phyloP scores from a whole-genome alignment of 2,329 filamentous ascomycete genomes.

The Hymenoscyphus linearis region DNA sequence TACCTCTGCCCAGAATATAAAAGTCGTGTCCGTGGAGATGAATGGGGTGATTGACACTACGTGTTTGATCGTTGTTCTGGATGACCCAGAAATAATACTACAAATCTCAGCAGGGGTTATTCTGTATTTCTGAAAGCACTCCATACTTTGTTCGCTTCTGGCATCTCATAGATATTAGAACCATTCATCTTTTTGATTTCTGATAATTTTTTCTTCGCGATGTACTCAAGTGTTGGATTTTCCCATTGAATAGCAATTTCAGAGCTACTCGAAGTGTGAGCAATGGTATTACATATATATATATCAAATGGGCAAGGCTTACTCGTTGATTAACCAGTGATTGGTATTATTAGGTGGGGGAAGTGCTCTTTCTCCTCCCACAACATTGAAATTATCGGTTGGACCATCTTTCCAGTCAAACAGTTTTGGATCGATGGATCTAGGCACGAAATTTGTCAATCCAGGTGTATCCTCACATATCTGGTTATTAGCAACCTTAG shows the following conservation, averaged over 20 bases:
- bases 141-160: conserved; percentile 2
- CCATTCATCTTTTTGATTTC: neutral
- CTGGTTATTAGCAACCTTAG: conserved; percentile 7
- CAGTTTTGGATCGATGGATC: neutral
- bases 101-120: too few species aligned
- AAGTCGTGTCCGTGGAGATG: conserved; percentile 10
- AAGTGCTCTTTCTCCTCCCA: too few species aligned
- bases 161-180: conserved; percentile 1
- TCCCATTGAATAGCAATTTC: conserved; percentile 18
- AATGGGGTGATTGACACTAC: conserved; percentile 2
- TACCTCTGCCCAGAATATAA: conserved; percentile 4
- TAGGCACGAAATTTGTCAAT: neutral
- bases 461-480: conserved; percentile 12
- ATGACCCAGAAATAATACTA: conserved; percentile 10
- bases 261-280: neutral
- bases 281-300: neutral
- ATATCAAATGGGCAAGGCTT: neutral
- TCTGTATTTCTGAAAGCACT: too few species aligned
- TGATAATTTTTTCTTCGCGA: neutral
- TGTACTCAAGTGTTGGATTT: conserved; percentile 6
- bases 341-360: neutral
- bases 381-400: conserved; percentile 21
- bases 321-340: conserved; percentile 5
- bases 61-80: neutral
- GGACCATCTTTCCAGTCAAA: conserved; percentile 3